Evolutionary conservation across 306 rosid genomes (phyloP), one percentile per base, ranked within the genome.

Genomic region (Trichosanthes truncata): DNA sequence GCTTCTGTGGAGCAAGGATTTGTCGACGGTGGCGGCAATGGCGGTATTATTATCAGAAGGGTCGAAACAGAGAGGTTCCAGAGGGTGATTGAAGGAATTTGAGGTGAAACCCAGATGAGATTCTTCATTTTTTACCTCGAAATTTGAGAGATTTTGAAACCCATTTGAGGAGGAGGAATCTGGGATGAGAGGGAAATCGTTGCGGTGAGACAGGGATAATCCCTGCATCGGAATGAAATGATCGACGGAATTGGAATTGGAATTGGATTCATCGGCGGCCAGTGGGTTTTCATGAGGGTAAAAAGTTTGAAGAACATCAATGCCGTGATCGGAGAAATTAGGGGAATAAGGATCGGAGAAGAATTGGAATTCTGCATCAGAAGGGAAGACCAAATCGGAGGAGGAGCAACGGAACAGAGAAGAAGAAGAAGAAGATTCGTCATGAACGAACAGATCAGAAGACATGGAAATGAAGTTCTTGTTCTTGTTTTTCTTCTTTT

Each of bases 101-200:
- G 74, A 80, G 66, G 43, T n/a, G 82, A 74, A 48, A 67, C 79
- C 88, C 45, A 81, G 6, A 77, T 23, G 35, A 55, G 82, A 83
- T 74, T 94, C 90, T 84, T 94, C 98, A n/a, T 38, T 83, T 67
- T 92, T 91, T 31, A 91, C 89, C 65, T 82, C 87, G 3, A 84
- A 78, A 25, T 29, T 77, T 6, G 89, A 77, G 81, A 86, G 81
- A 60, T 83, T 78, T 29, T 68, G 85, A 29, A 84, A 81, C 69
- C 85, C 92, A 59, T 57, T 78, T 40, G 75, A 41, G 49, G 48
- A 62, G 20, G 77, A 80, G 76, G n/a, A 51, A 36, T 79, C 62
- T 31, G 82, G 31, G 1, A 82, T 45, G 55, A 79, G 81, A 56
- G 77, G 82, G 18, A 51, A 20, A 25, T 76, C 77, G 81, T 79